Percentiles rank a stretch among this genome's conserved stretches.
Conservation (phyloP, 2,329 filamentous ascomycete genomes). For the Penicillium sp. region DNA sequence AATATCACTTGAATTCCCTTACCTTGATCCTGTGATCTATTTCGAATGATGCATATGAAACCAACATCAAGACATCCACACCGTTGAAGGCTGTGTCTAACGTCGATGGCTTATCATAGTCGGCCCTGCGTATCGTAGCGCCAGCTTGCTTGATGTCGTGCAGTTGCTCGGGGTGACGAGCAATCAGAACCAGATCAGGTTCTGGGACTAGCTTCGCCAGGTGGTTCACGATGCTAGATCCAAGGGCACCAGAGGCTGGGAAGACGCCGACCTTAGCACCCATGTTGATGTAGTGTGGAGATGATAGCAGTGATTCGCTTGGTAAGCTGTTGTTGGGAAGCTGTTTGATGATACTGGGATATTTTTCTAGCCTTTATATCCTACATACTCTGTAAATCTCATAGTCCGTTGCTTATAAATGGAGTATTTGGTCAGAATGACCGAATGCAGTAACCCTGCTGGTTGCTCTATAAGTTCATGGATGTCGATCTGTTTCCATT, state of each 20-base stretch:
- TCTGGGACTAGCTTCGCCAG: slow-evolving; percentile 47
- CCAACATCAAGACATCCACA: slow-evolving; percentile 54
- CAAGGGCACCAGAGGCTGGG: slow-evolving; percentile 55
- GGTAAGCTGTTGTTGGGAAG: neutral
- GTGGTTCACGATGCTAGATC: slow-evolving; percentile 51
- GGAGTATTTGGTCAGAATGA: neutral
- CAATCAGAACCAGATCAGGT: slow-evolving; percentile 49
- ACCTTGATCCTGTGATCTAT: slow-evolving; percentile 47
- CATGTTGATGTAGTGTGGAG: slow-evolving; percentile 10
- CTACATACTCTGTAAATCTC: neutral
- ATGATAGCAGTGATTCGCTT: neutral
- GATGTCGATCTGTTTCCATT: neutral
- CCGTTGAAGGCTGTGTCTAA: slow-evolving; percentile 50
- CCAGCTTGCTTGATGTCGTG: slow-evolving; percentile 13
- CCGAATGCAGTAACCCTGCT: neutral
- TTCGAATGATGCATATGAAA: slow-evolving; percentile 55
- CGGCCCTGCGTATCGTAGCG: slow-evolving; percentile 39
- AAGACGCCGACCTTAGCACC: slow-evolving; percentile 35
- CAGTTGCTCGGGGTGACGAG: slow-evolving; percentile 34
- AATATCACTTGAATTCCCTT: neutral
- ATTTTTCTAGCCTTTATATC: neutral
- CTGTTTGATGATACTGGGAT: neutral
- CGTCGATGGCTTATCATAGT: slow-evolving; percentile 50
- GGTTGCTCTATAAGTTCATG: neutral
- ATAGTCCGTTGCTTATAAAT: slow-evolving; percentile 1